Base-by-base conservation (phyloP, 257 asterid species). In the Nicotiana benthamiana region DNA sequence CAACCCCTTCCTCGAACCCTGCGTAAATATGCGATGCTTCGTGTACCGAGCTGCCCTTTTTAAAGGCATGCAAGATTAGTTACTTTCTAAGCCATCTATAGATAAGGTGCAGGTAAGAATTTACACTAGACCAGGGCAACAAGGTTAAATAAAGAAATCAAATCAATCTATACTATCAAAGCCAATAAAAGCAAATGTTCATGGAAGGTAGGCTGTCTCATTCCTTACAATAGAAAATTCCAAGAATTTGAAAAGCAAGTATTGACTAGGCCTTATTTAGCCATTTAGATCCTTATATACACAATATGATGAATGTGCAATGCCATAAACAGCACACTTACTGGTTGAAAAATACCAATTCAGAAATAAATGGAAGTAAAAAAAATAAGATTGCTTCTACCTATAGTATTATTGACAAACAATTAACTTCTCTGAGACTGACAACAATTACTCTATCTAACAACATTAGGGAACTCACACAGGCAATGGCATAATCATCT, bases 391-490 rank as follows among this genome's bases (percentile, higher is more conserved):
- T 83, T 75, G 32, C 75, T 70, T 77, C 65, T 61, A 83, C n/a
- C 70, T 84, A 76, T 84, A 79, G 64, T 83, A 67, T 74, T 74
- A 56, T 61, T 68, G 65, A 78, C 65, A 61, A 83, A 82, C 65
- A 54, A 61, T 53, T 34, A 18, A 61, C 83, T 9, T 86, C 74
- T 79, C 79, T 79, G 61, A 79, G n/a, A 74, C 82, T 83, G 7
- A 61, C 57, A 80, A 79, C 57, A 54, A 82, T 67, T 11, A 77
- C 79, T 86, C 91, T 86, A 79, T 75, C 86, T 84, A 82, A 53
- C 32, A 81, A 57, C 43, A 52, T 77, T 75, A 79, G 59, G 9
- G n/a, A 52, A 46, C 36, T 34, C 80, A 65, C 34, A 77, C 77
- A 56, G 26, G 62, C 26, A 48, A 40, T 74, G 61, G 1, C 61